These are phyloP conservation scores for Verticillium dahliae DNA, from an alignment of 2,329 filamentous ascomycete species.

Conservation along the genomic window DNA sequence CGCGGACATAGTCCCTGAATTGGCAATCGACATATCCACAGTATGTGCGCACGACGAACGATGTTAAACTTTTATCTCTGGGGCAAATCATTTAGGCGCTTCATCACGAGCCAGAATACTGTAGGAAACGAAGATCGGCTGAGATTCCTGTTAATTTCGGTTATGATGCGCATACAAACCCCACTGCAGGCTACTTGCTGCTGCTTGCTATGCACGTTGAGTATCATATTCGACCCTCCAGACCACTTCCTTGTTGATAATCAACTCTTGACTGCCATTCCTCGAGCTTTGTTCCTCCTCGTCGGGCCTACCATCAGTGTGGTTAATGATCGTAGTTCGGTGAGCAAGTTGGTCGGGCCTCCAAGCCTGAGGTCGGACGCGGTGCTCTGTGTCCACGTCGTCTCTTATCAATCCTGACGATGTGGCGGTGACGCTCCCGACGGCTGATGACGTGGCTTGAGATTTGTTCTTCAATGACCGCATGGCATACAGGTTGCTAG, in stretches of 20 bases:
- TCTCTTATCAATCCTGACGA: background rate
- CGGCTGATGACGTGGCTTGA: background rate
- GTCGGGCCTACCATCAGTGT: background rate
- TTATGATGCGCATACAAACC: no score
- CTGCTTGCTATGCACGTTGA: background rate
- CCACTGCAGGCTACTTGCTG: no score
- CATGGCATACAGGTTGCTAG: conserved; percentile 5
- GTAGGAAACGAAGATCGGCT: no score
- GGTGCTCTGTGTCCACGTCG: background rate
- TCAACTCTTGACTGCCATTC: conserved; percentile 12
- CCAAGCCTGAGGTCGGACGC: conserved; percentile 1
- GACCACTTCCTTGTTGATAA: conserved; percentile 12
- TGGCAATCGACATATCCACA: background rate
- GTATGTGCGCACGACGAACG: background rate
- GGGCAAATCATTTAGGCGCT: background rate
- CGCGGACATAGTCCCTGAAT: background rate
- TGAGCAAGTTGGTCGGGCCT: background rate
- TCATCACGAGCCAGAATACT: background rate
- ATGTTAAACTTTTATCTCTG: background rate
- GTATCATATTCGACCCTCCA: conserved; percentile 9
- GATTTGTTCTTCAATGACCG: conserved; percentile 4
- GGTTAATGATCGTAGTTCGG: background rate
- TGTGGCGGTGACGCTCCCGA: background rate
- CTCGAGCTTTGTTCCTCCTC: conserved; percentile 3
- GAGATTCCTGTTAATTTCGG: no score